A percentile compares a stretch with the other conserved stretches of the same genome.
Conservation (phyloP, 2,329 filamentous ascomycete genomes). For the Neospermospora avenae region DNA sequence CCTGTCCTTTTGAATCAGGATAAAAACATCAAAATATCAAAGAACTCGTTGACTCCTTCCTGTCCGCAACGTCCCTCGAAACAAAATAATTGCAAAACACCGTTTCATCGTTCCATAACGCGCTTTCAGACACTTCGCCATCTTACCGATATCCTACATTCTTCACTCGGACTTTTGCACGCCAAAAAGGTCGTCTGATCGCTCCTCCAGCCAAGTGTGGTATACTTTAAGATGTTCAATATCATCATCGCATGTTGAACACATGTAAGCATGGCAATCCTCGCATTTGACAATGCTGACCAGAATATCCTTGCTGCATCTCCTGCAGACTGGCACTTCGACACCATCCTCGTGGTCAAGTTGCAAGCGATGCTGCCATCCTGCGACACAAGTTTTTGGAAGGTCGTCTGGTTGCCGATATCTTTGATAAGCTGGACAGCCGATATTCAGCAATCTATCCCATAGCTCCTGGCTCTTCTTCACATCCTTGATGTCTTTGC, state of each 20-base stretch:
- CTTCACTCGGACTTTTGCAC: background rate
- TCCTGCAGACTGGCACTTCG: background rate
- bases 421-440: background rate
- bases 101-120: background rate
- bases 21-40: background rate
- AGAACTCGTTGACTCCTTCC: background rate
- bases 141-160: background rate
- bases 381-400: background rate
- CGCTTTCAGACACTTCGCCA: background rate
- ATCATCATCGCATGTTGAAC: background rate
- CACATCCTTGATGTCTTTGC: background rate
- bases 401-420: background rate
- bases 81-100: background rate
- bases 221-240: background rate
- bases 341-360: background rate
- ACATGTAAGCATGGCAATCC: background rate
- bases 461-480: background rate
- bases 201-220: background rate
- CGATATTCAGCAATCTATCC: background rate
- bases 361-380: background rate
- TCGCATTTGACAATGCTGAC: background rate
- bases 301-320: background rate
- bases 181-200: background rate
- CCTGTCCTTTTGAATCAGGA: background rate
- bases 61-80: background rate